phyloP scores from a whole-genome alignment of 768 basidiomycete genomes.

The Mycena rosella region DNA sequence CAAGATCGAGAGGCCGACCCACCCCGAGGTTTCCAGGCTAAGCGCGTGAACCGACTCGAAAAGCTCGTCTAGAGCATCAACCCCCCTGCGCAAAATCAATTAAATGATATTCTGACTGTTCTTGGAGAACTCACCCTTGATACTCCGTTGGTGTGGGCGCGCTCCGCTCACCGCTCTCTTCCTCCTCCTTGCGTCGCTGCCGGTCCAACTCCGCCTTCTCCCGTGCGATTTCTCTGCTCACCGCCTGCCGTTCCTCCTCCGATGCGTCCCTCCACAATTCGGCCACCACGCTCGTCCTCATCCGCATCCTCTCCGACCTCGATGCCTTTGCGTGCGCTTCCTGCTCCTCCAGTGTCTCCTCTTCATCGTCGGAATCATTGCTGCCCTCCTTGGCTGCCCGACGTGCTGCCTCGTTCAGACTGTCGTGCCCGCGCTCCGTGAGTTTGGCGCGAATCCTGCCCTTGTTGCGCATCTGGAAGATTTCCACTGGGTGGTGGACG shows the following conservation, averaged over 20 bases:
- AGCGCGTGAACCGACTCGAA: not conserved
- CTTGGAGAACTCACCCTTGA: conserved; percentile 3
- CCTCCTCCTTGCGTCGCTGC: not conserved
- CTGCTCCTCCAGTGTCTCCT: not conserved
- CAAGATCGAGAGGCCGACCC: no score
- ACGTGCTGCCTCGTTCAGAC: no score
- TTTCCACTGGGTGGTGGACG: not conserved
- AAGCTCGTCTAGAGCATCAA: not conserved
- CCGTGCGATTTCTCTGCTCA: not conserved
- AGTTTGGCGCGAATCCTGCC: no score
- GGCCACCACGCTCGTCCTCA: not conserved
- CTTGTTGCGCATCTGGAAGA: not conserved
- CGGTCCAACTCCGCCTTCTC: not conserved
- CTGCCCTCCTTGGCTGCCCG: not conserved
- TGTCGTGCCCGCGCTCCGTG: no score
- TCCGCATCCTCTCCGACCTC: not conserved
- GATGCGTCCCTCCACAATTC: not conserved
- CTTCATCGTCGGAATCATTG: not conserved
- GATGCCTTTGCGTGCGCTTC: not conserved
- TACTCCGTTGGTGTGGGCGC: not conserved
- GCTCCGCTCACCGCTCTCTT: not conserved
- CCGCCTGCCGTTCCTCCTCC: not conserved
- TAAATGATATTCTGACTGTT: not conserved
- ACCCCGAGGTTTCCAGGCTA: not conserved
- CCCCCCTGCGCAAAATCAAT: not conserved